Conservation (phyloP, 2,329 filamentous ascomycete species). For the Penicillium sp. region DNA sequence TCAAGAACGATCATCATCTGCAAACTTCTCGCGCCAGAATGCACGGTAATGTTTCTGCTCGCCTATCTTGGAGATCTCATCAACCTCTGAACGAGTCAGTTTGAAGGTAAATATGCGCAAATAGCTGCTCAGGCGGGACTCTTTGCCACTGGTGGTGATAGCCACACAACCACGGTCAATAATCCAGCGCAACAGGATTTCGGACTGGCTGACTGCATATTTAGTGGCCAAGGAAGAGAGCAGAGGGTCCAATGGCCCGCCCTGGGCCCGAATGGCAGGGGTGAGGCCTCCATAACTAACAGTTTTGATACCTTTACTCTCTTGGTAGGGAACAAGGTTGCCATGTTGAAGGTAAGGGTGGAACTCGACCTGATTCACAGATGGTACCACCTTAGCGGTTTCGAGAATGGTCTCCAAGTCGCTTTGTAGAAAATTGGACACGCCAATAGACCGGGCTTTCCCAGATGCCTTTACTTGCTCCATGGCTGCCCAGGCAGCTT, state of each 20-base stretch:
- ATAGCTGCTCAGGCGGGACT: slow-evolving; percentile 52
- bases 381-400: slow-evolving; percentile 37
- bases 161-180: slow-evolving; percentile 53
- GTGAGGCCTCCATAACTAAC: slow-evolving; percentile 39
- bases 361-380: slow-evolving; percentile 30
- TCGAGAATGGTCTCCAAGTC: slow-evolving; percentile 48
- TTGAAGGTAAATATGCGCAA: slow-evolving; percentile 49
- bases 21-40: slow-evolving; percentile 46
- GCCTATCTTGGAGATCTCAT: slow-evolving; percentile 44
- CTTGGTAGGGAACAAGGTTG: slow-evolving; percentile 34
- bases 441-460: slow-evolving; percentile 53
- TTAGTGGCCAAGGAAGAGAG: slow-evolving; percentile 49
- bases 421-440: slow-evolving; percentile 51
- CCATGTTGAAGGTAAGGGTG: slow-evolving; percentile 44
- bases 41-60: slow-evolving; percentile 44
- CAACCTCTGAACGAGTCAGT: slow-evolving; percentile 50
- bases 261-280: slow-evolving; percentile 47
- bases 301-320: slow-evolving; percentile 35
- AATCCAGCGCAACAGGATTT: slow-evolving; percentile 53
- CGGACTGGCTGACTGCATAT: slow-evolving; percentile 50
- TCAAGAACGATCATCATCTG: slow-evolving; percentile 36
- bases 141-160: slow-evolving; percentile 54
- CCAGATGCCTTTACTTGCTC: slow-evolving; percentile 50
- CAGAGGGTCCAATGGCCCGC: slow-evolving; percentile 49
- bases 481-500: slow-evolving; percentile 53